Evolutionary conservation across 2,329 filamentous ascomycete genomes (phyloP).

Genomic region (Dothistroma pini): DNA sequence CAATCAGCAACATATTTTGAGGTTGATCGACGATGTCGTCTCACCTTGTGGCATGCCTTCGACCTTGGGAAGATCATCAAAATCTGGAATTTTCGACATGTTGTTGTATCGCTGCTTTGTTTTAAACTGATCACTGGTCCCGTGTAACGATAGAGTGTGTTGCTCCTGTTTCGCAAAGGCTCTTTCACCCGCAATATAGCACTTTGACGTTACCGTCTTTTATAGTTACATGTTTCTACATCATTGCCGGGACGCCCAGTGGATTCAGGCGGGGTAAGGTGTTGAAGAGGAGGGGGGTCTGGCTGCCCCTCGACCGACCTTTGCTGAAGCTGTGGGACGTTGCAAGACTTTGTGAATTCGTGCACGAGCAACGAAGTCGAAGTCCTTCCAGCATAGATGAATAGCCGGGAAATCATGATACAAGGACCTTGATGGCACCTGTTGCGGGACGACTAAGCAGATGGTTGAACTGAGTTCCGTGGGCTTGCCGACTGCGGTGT

Average conservation of each 20-base stretch:
- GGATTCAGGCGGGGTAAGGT: neutral
- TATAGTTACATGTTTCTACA: neutral
- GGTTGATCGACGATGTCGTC: neutral
- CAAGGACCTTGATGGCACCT: neutral
- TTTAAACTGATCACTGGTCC: neutral
- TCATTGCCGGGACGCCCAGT: neutral
- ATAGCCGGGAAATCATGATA: neutral
- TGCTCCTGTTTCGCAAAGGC: neutral
- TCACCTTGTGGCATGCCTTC: conserved; percentile 40
- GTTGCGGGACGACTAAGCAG: neutral
- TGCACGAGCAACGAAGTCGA: neutral
- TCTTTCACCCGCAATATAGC: neutral
- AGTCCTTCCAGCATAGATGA: neutral
- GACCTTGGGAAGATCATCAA: conserved; percentile 41
- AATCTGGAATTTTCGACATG: conserved; percentile 36
- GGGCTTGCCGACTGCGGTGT: neutral
- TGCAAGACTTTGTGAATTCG: neutral
- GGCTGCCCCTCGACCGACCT: neutral
- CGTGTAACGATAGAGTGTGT: neutral
- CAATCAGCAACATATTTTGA: conserved; percentile 10
- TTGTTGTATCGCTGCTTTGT: neutral
- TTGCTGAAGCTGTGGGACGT: no score
- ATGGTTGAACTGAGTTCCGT: neutral
- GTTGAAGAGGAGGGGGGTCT: neutral
- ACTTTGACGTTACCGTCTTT: neutral